Percentiles rank a stretch among this genome's conserved stretches.
These are phyloP conservation scores for Rubus idaeus DNA, from an alignment of 306 rosid genomes.

Conservation along the genomic window DNA sequence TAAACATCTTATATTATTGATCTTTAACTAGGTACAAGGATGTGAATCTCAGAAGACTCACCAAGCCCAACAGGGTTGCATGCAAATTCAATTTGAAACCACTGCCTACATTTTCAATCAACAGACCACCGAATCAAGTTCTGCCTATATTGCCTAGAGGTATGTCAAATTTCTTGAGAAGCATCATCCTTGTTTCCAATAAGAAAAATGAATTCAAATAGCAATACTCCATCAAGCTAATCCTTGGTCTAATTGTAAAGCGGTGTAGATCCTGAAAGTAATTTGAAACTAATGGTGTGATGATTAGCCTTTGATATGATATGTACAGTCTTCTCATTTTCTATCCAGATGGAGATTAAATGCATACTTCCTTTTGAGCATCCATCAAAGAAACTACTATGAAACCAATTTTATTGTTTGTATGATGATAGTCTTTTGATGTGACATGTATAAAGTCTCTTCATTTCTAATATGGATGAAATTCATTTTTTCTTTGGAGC, in stretches of 20 bases:
- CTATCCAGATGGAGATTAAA: neutral
- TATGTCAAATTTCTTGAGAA: conserved; percentile 10
- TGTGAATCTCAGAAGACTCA: conserved; percentile 15
- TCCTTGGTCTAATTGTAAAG: neutral
- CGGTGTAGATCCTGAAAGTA: neutral
- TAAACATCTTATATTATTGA: neutral
- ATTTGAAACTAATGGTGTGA: neutral
- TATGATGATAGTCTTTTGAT: neutral
- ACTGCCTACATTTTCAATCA: conserved; percentile 9
- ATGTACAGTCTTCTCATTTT: no score
- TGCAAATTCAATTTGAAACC: conserved; percentile 6
- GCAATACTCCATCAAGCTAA: neutral
- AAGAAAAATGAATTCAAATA: neutral
- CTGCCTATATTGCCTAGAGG: conserved; percentile 26
- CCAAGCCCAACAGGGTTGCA: conserved; percentile 20
- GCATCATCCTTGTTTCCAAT: neutral
- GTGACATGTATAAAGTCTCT: neutral
- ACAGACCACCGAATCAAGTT: neutral
- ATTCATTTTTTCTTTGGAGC: neutral
- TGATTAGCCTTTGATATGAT: no score
- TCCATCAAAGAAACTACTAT: neutral
- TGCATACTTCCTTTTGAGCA: neutral
- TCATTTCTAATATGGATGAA: neutral
- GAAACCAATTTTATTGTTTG: neutral
- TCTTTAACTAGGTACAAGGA: conserved; percentile 30